Evolutionary conservation across 495 filamentous ascomycete species (phyloP), one percentile per base, ranked within the genome.

Genomic region (Penicillium steckii): DNA sequence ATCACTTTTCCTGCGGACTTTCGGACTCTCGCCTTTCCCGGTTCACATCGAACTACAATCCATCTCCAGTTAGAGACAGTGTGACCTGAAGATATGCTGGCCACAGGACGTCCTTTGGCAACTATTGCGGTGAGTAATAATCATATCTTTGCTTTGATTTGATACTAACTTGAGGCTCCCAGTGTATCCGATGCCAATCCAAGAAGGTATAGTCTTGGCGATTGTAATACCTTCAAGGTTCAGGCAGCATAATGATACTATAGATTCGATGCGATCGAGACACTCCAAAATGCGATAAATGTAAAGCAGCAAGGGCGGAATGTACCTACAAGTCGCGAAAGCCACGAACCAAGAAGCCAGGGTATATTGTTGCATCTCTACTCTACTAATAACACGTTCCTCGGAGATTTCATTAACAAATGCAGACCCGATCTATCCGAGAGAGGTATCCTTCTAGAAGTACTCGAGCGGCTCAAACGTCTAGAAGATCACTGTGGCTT

Each of bases 181-280:
- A 61, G 58, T 61, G 58, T 38, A 48, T 32, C n/a, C 58, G 58
- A 15, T 61, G 58, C 21, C 45, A 61, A 24, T 50, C 58, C 24
- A 61, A 54, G 38, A 61, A 61, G 53, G 58, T 61, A 48, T 41
- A 2, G 8, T 12, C 15, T 19, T 41, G 30, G 24, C 17, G 15
- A 0, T 22, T 4, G 17, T 3, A 17, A 22, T 15, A 15, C 15
- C 30, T 18, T 12, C 49, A 17, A 41, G 26, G 29, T 6, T 9
- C 29, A 32, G 29, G 24, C 25, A 21, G 35, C 15, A 22, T 55
- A 27, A 50, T 29, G 17, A 12, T 24, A 38, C 13, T 18, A 23
- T 38, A 63, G 60, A 63, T 59, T 46, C 56, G 56, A 25, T 63
- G 60, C 46, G 57, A 63, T 40, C 43, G 56, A 41, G 49, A 42